Evolutionary conservation across 129 eudicot genomes (phyloP).

Genomic region (Chrysanthemum makinoi): DNA sequence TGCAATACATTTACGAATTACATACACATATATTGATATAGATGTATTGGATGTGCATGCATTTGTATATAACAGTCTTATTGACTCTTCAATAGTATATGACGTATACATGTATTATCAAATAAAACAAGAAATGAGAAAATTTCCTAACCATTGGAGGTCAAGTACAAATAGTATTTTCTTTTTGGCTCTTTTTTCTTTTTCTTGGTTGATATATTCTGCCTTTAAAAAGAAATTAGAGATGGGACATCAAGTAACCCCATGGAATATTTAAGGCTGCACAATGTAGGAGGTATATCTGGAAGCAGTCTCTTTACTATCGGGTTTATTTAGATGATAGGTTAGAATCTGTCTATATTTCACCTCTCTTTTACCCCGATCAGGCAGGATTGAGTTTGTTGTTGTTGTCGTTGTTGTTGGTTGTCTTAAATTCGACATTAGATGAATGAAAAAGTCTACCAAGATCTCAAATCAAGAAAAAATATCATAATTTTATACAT

Average conservation of each 20-base stretch:
- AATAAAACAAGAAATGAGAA: slow-evolving; percentile 9
- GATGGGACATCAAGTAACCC: slow-evolving; percentile 29
- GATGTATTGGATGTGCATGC: too few relatives aligned
- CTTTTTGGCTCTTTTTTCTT: slow-evolving; percentile 34
- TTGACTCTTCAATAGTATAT: background rate
- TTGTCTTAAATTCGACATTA: slow-evolving; percentile 25
- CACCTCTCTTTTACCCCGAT: too few relatives aligned
- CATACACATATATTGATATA: too few relatives aligned
- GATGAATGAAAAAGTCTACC: slow-evolving; percentile 24
- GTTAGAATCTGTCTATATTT: too few relatives aligned
- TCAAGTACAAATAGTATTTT: slow-evolving; percentile 29
- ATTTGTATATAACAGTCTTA: too few relatives aligned
- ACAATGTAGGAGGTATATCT: too few relatives aligned
- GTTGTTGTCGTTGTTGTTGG: too few relatives aligned
- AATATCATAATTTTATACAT: background rate
- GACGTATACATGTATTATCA: background rate
- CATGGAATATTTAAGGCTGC: slow-evolving; percentile 22
- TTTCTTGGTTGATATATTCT: slow-evolving; percentile 29
- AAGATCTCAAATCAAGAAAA: slow-evolving; percentile 22
- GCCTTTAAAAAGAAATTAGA: slow-evolving; percentile 22
- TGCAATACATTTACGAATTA: too few relatives aligned
- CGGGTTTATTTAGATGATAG: too few relatives aligned
- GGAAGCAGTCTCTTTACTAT: too few relatives aligned
- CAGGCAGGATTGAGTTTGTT: too few relatives aligned
- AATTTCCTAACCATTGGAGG: slow-evolving; percentile 1